Evolutionary conservation across 1,284 basidiomycete species (phyloP).

Genomic region (Polyporus tsugae): DNA sequence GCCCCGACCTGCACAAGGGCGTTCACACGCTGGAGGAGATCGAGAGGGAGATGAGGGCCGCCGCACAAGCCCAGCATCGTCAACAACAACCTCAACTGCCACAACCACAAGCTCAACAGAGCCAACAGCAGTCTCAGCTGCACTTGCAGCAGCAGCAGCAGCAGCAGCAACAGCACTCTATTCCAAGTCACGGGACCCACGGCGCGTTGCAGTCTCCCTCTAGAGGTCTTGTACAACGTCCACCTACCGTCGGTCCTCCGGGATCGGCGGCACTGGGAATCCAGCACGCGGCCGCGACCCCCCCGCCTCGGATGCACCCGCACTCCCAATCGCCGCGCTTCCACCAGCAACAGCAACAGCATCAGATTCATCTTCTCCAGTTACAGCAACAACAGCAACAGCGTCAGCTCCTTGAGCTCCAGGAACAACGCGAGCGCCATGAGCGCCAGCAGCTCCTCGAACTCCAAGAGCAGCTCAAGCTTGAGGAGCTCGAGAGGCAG

Average conservation of each 20-base stretch:
- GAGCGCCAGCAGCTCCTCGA: slow-evolving; percentile 47
- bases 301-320: slow-evolving; percentile 75
- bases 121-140: slow-evolving; percentile 41
- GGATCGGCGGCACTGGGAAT: background rate
- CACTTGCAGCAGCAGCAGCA: slow-evolving; percentile 58
- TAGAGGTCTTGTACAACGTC: slow-evolving; percentile 27
- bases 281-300: slow-evolving; percentile 43
- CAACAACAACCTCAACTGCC: slow-evolving; percentile 37
- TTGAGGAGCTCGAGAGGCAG: slow-evolving; percentile 57
- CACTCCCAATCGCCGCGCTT: slow-evolving; percentile 77
- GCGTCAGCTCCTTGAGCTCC: slow-evolving; percentile 65
- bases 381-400: slow-evolving; percentile 66
- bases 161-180: slow-evolving; percentile 47
- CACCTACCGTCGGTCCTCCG: slow-evolving; percentile 22
- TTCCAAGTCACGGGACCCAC: slow-evolving; percentile 16
- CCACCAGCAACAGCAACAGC: slow-evolving; percentile 60
- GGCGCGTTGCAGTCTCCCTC: slow-evolving; percentile 29
- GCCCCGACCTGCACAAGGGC: slow-evolving; percentile 44
- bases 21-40: slow-evolving; percentile 91
- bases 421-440: slow-evolving; percentile 63
- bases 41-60: slow-evolving; percentile 88
- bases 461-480: slow-evolving; percentile 38
- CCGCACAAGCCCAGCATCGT: slow-evolving; percentile 52
- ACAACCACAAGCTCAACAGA: slow-evolving; percentile 37
- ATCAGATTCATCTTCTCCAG: slow-evolving; percentile 57